A percentile compares a stretch with the other conserved stretches of the same genome.
Conservation (phyloP, 1,139 yeast genomes). For the Taphrina deformans region DNA sequence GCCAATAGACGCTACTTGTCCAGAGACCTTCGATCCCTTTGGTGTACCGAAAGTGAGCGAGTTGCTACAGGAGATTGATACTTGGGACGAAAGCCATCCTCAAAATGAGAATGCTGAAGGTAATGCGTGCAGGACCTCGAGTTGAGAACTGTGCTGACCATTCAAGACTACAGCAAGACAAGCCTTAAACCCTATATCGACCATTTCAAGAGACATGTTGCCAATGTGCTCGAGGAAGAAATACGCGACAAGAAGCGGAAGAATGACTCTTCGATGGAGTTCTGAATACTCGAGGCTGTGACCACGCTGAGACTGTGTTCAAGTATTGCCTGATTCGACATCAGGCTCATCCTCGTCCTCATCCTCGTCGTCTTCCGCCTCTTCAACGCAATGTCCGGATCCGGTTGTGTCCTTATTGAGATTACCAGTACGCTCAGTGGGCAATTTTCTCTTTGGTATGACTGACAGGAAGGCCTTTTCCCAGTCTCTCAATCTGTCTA, state of each 20-base stretch:
- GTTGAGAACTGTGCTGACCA: neutral
- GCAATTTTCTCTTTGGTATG: slow-evolving; percentile 71
- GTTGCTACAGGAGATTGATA: slow-evolving; percentile 58
- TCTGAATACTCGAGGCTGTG: slow-evolving; percentile 11
- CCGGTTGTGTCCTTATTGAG: neutral
- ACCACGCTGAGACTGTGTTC: neutral
- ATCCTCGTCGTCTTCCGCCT: slow-evolving; percentile 14
- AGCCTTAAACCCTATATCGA: slow-evolving; percentile 72
- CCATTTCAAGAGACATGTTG: slow-evolving; percentile 66
- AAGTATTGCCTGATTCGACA: neutral
- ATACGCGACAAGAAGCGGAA: slow-evolving; percentile 50
- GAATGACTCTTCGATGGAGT: slow-evolving; percentile 33
- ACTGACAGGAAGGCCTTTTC: slow-evolving; percentile 78
- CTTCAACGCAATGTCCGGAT: too few species aligned
- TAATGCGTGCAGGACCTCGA: slow-evolving; percentile 36
- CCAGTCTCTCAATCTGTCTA: slow-evolving; percentile 57
- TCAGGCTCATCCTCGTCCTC: neutral
- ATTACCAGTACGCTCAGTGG: neutral
- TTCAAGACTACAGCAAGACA: slow-evolving; percentile 63
- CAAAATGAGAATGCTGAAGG: slow-evolving; percentile 44
- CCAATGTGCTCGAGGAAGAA: slow-evolving; percentile 59
- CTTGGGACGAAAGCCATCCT: slow-evolving; percentile 49
- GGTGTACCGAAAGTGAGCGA: slow-evolving; percentile 73
- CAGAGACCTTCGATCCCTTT: slow-evolving; percentile 70
- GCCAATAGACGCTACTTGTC: slow-evolving; percentile 66